These are phyloP conservation scores for Fusarium domesticum DNA, from an alignment of 2,329 filamentous ascomycete genomes.

Conservation along the genomic window DNA sequence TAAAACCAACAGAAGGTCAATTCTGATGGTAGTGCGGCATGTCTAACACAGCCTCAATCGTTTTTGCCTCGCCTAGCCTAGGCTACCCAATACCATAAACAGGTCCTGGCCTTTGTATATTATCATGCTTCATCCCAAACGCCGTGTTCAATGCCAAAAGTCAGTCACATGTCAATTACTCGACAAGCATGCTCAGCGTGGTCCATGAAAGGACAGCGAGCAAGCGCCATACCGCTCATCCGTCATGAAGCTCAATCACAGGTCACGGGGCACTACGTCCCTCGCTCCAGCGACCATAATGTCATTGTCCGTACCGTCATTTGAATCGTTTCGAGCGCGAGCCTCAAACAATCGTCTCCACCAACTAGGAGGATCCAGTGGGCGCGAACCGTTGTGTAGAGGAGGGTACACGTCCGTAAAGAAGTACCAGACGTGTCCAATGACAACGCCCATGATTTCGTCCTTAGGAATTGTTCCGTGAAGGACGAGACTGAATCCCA, in stretches of 20 bases:
- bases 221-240: not conserved
- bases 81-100: not conserved
- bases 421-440: slow-evolving; percentile 97
- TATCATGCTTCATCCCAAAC: not conserved
- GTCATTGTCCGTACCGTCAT: slow-evolving; percentile 58
- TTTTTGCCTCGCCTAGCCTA: not conserved
- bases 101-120: not conserved
- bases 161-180: too few relatives aligned
- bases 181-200: not conserved
- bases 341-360: slow-evolving; percentile 83
- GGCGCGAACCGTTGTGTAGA: slow-evolving; percentile 77
- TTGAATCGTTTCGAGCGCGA: slow-evolving; percentile 46
- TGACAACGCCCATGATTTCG: slow-evolving; percentile 90
- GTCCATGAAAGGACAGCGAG: too few relatives aligned
- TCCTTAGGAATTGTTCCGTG: slow-evolving; percentile 90
- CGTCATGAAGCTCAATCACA: slow-evolving; percentile 6
- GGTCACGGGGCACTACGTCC: slow-evolving; percentile 27
- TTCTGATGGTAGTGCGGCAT: too few relatives aligned
- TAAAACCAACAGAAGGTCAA: too few relatives aligned
- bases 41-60: too few relatives aligned
- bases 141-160: not conserved
- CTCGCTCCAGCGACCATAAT: slow-evolving; percentile 55
- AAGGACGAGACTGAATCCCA: slow-evolving; percentile 87
- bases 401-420: slow-evolving; percentile 96
- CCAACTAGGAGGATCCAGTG: slow-evolving; percentile 84